phyloP scores from a whole-genome alignment of 345 rosid species.

The thale cress (Arabidopsis thaliana) region TAIR10.1 NC_003076.8:35501-36000 shows the following conservation, averaged over 20 bases:
- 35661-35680: constrained; percentile 82
- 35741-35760: neutral
- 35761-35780: neutral
- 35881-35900: constrained; percentile 72
- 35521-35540: constrained; percentile 68
- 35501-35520: constrained; percentile 76
- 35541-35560: constrained; percentile 71
- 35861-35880: constrained; percentile 55
- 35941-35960: constrained; percentile 65
- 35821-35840: constrained; percentile 56
- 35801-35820: constrained; percentile 50
- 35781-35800: constrained; percentile 77
- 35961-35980: constrained; percentile 61
- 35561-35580: constrained; percentile 52
- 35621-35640: constrained; percentile 54
- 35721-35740: neutral
- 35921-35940: constrained; percentile 64
- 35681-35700: constrained; percentile 83
- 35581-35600: constrained; percentile 72
- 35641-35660: constrained; percentile 57
- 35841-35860: constrained; percentile 56
- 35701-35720: neutral
- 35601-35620: constrained; percentile 53
- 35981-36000: constrained; percentile 50
- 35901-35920: constrained; percentile 67